These are phyloP conservation scores for Chrysoporthe austroafricana DNA, from an alignment of 2,329 filamentous ascomycete genomes.

Conservation along the genomic window DNA sequence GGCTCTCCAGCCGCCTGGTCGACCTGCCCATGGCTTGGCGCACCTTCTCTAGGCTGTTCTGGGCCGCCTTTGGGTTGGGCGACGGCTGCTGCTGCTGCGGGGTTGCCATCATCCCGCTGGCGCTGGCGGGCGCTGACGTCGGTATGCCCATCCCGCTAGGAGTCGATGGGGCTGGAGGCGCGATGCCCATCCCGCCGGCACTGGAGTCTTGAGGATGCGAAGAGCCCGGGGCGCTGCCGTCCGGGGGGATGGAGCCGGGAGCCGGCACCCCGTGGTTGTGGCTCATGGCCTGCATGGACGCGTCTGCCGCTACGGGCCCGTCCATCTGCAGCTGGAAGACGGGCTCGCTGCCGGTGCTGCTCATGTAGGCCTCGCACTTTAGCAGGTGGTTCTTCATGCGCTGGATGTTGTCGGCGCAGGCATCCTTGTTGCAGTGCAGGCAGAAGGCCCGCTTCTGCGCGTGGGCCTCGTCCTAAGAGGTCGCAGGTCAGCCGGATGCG, in stretches of 20 bases:
- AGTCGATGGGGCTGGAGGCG: background rate
- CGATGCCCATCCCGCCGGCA: conserved; percentile 16
- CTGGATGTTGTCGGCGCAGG: conserved; percentile 29
- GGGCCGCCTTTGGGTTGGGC: conserved; percentile 23
- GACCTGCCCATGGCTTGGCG: conserved; percentile 26
- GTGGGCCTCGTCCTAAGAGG: conserved; percentile 22
- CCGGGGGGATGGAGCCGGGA: background rate
- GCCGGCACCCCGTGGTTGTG: background rate
- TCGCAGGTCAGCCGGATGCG: background rate
- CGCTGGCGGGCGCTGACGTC: background rate
- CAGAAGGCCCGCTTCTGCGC: conserved; percentile 28
- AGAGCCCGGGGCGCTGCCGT: conserved; percentile 2
- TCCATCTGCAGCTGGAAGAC: conserved; percentile 24
- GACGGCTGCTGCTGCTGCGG: too few relatives aligned
- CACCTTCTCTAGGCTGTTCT: conserved; percentile 26
- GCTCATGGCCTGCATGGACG: conserved; percentile 11
- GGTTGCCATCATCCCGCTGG: background rate
- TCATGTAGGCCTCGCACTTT: conserved; percentile 24
- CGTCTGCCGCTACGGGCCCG: conserved; percentile 21
- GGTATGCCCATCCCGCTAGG: background rate
- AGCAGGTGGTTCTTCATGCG: conserved; percentile 28
- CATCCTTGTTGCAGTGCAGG: conserved; percentile 28
- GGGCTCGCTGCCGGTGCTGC: conserved; percentile 22
- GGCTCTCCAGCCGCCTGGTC: conserved; percentile 25
- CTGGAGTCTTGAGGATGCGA: conserved; percentile 14